Conservation (phyloP, 352 stramenopile species). For the Nothophytophthora sp. region DNA sequence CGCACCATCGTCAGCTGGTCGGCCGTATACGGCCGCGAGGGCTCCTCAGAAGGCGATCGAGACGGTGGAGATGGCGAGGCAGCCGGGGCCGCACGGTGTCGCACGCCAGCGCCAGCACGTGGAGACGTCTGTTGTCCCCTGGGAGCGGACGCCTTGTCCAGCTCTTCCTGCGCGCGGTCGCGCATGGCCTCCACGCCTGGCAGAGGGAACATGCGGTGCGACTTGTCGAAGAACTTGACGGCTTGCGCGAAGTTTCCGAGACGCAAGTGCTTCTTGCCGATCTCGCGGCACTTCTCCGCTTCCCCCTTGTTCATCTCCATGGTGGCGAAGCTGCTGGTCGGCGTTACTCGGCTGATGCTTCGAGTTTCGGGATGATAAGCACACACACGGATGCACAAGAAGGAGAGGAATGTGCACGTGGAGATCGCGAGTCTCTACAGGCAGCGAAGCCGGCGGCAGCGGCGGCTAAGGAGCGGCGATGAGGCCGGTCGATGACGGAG, state of each 20-base stretch:
- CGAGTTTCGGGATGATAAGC: constrained; percentile 3
- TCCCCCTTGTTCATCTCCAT: constrained; percentile 94
- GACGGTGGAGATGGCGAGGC: constrained; percentile 20
- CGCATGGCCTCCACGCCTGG: constrained; percentile 83
- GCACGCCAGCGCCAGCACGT: constrained; percentile 23
- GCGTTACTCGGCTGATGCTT: constrained; percentile 8
- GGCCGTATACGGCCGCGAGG: constrained; percentile 64
- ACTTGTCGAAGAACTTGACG: constrained; percentile 94
- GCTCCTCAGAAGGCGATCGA: constrained; percentile 38
- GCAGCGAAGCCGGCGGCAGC: neutral
- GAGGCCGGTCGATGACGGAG: constrained; percentile 7
- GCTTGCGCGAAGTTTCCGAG: constrained; percentile 86
- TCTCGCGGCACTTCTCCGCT: constrained; percentile 91
- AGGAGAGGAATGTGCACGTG: constrained; percentile 1
- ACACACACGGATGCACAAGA: constrained; percentile 10
- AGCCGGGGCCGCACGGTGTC: constrained; percentile 33
- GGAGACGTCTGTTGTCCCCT: constrained; percentile 29
- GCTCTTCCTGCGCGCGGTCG: constrained; percentile 65
- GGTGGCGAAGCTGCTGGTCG: constrained; percentile 3
- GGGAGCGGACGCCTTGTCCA: constrained; percentile 40
- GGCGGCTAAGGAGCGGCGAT: neutral
- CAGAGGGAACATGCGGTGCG: constrained; percentile 87
- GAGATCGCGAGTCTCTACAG: too few species aligned
- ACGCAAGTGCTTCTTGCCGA: constrained; percentile 87
- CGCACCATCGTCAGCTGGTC: constrained; percentile 86